Evolutionary conservation across 257 asterid genomes (phyloP).

Genomic region (Marsdenia floribunda): DNA sequence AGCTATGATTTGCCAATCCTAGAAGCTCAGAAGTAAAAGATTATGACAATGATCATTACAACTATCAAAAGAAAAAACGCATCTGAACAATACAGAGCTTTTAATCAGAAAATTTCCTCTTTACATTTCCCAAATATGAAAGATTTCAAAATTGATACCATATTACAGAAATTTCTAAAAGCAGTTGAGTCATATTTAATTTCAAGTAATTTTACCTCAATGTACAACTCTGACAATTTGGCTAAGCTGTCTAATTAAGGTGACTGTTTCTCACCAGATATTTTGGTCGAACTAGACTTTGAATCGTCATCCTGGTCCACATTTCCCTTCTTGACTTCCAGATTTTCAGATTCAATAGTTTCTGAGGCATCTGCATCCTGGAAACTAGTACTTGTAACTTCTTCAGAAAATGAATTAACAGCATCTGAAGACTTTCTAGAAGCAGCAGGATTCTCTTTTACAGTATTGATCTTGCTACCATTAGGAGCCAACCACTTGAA

Average conservation of each 20-base stretch:
- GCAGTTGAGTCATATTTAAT: slow-evolving; percentile 32
- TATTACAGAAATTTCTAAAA: slow-evolving; percentile 36
- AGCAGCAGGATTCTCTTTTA: slow-evolving; percentile 23
- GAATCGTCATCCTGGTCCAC: slow-evolving; percentile 35
- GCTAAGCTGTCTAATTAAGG: slow-evolving; percentile 27
- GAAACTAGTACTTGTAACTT: slow-evolving; percentile 1
- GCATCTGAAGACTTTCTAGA: slow-evolving; percentile 17
- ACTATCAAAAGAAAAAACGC: slow-evolving; percentile 19
- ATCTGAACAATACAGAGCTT: slow-evolving; percentile 18
- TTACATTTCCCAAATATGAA: slow-evolving; percentile 42
- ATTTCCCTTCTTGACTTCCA: slow-evolving; percentile 26
- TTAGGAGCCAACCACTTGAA: slow-evolving; percentile 55
- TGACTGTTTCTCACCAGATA: slow-evolving; percentile 32
- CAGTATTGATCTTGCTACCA: slow-evolving; percentile 21
- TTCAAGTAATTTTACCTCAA: slow-evolving; percentile 46
- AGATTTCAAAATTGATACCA: slow-evolving; percentile 31
- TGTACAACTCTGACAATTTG: slow-evolving; percentile 6
- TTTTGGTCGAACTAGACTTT: slow-evolving; percentile 31
- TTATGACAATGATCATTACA: slow-evolving; percentile 33
- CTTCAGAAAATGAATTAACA: slow-evolving; percentile 22
- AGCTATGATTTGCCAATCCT: slow-evolving; percentile 22
- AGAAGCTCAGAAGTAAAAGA: slow-evolving; percentile 9
- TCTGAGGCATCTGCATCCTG: slow-evolving; percentile 22
- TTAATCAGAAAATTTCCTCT: slow-evolving; percentile 28
- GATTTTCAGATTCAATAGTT: slow-evolving; percentile 34